Evolutionary conservation across 495 filamentous ascomycete species (phyloP), one percentile per base, ranked within the genome.

Genomic region (Durotheca rogersii): DNA sequence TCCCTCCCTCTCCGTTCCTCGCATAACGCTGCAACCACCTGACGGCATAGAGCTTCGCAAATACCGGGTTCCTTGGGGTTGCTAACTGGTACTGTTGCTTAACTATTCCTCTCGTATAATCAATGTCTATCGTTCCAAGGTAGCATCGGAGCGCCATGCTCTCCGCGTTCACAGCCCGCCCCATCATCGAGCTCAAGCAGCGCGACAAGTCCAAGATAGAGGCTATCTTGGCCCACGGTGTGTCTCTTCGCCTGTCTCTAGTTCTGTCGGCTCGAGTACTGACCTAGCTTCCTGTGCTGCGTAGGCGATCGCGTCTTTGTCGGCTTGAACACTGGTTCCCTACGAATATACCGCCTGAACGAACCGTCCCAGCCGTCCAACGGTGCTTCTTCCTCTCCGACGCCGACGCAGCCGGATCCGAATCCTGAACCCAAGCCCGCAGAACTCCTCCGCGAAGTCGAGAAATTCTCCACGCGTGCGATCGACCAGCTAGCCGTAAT

Each of bases 191-290:
- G 85, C 86, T 99, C 52, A 91, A 86, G 72, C 83, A 83, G 62
- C 84, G 89, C 63, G 93, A 97, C 79, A 95, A 91, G 72, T 94
- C 88, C 37, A 88, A 83, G 77, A 96, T 99, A 67, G 92, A 97
- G 69, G 88, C 88, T 4, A 85, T 97, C 47, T 79, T 96, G 29
- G 87, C 93, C 52, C 90, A 95, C 71, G 90, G 86, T 89, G 71
- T 35, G 68, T 38, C 7, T 52, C 16, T 16, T 48, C 15, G 4
- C 32, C 23, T 11, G 41, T 27, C 20, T 40, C 35, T 10, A 21
- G 17, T 20, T 1, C 2, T 23, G 5, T 21, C 11, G 17, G 6
- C 14, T 47, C 11, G 34, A 47, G 20, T 54, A 65, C 37, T 38
- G 41, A 40, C 11, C 19, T 41, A 6, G 41, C 38, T 11, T 58